Evolutionary conservation across 495 filamentous ascomycete genomes (phyloP).

Genomic region (Penicillium samsonianum): DNA sequence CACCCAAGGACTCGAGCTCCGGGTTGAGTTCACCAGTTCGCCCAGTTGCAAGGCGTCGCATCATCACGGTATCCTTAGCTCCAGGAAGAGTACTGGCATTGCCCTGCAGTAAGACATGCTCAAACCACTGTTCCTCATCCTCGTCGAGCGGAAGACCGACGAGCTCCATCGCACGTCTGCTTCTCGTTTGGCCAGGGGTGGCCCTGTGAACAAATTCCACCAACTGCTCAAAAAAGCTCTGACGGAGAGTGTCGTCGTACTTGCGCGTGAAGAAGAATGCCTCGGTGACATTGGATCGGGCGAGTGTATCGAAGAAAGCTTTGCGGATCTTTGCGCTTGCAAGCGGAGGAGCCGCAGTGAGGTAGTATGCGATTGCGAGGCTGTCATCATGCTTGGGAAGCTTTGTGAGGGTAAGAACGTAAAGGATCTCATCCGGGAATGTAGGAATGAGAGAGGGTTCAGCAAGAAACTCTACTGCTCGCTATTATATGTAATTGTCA

Average conservation of each 20-base stretch:
- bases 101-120: slow-evolving; percentile 60
- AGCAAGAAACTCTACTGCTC: slow-evolving; percentile 69
- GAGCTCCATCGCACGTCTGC: slow-evolving; percentile 63
- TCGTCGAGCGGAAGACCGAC: slow-evolving; percentile 67
- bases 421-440: slow-evolving; percentile 78
- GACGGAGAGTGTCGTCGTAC: slow-evolving; percentile 60
- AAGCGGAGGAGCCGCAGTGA: slow-evolving; percentile 67
- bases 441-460: slow-evolving; percentile 75
- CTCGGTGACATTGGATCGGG: slow-evolving; percentile 65
- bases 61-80: slow-evolving; percentile 67
- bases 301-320: slow-evolving; percentile 66
- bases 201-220: slow-evolving; percentile 60
- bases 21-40: slow-evolving; percentile 38
- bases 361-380: slow-evolving; percentile 73
- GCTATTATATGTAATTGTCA: slow-evolving; percentile 40
- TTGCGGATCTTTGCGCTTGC: slow-evolving; percentile 57
- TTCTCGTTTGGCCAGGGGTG: slow-evolving; percentile 44
- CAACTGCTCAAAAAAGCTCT: slow-evolving; percentile 64
- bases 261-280: slow-evolving; percentile 72
- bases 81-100: slow-evolving; percentile 61
- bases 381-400: slow-evolving; percentile 61
- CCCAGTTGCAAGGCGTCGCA: slow-evolving; percentile 64
- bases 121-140: slow-evolving; percentile 73
- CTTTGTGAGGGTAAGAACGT: slow-evolving; percentile 61
- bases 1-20: slow-evolving; percentile 44